Evolutionary conservation across 83 land plant species (phyloP).

Genomic region (Larix sibirica): DNA sequence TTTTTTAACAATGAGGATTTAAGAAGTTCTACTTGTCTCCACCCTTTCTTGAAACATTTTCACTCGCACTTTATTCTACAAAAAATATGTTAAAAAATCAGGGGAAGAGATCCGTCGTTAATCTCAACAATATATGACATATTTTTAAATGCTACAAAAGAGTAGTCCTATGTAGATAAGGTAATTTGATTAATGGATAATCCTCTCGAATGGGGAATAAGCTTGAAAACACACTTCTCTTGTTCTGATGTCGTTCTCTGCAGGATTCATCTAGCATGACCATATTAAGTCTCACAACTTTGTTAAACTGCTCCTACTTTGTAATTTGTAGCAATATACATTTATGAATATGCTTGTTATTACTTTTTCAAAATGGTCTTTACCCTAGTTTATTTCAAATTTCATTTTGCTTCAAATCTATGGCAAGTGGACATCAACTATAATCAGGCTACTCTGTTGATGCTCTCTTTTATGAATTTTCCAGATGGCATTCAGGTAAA

Average conservation of each 20-base stretch:
- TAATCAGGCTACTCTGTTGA: constrained; percentile 83
- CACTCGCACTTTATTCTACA: no score
- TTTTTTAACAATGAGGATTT: no score
- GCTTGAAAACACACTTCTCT: no score
- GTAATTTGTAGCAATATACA: not conserved
- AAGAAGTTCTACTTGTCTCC: no score
- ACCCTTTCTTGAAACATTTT: no score
- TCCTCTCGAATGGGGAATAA: no score
- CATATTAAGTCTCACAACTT: not conserved
- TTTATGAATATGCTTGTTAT: not conserved
- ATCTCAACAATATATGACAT: no score
- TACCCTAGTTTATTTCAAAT: not conserved
- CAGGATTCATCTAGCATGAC: not conserved
- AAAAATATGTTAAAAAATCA: no score
- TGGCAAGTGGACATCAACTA: constrained; percentile 92
- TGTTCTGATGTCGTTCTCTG: not conserved
- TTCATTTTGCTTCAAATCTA: constrained; percentile 83
- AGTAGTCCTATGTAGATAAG: no score
- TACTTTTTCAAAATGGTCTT: not conserved
- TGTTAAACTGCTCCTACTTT: not conserved
- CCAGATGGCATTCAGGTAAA: constrained; percentile 98
- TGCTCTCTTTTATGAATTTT: constrained; percentile 96
- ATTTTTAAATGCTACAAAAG: no score
- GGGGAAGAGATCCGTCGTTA: no score
- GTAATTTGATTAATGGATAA: no score